Percentiles rank a stretch among this genome's conserved stretches.
Evolutionary conservation across 208 protist genomes (phyloP).

Genomic region (Spongospora subterranea): DNA sequence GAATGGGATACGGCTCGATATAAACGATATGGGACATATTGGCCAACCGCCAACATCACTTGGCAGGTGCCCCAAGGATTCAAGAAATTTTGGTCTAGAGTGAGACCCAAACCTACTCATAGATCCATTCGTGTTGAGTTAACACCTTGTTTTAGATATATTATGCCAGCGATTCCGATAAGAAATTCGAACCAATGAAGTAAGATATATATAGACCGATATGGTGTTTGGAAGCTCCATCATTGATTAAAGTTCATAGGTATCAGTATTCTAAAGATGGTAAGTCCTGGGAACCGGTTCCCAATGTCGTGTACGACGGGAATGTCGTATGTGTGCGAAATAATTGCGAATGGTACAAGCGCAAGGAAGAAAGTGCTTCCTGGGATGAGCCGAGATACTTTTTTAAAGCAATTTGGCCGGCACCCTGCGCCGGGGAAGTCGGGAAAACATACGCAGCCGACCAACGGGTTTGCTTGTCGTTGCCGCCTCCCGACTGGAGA

Average conservation of each 20-base stretch:
- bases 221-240: too few relatives aligned
- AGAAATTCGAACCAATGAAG: constrained; percentile 24
- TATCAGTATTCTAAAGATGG: constrained; percentile 49
- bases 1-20: constrained; percentile 46
- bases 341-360: background rate
- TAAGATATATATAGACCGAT: background rate
- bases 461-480: background rate
- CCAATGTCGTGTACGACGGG: background rate
- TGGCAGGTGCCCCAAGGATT: constrained; percentile 28
- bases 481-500: constrained; percentile 3
- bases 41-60: constrained; percentile 39
- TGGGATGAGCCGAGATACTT: background rate
- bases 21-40: constrained; percentile 50
- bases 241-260: background rate
- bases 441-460: constrained; percentile 10
- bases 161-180: constrained; percentile 28
- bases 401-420: constrained; percentile 54
- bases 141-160: background rate
- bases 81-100: constrained; percentile 4
- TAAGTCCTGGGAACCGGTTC: background rate
- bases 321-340: background rate
- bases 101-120: background rate
- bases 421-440: background rate
- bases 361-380: background rate
- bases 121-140: too few relatives aligned